Conservation (phyloP, 768 basidiomycete species). For the Boletus insuetus region DNA sequence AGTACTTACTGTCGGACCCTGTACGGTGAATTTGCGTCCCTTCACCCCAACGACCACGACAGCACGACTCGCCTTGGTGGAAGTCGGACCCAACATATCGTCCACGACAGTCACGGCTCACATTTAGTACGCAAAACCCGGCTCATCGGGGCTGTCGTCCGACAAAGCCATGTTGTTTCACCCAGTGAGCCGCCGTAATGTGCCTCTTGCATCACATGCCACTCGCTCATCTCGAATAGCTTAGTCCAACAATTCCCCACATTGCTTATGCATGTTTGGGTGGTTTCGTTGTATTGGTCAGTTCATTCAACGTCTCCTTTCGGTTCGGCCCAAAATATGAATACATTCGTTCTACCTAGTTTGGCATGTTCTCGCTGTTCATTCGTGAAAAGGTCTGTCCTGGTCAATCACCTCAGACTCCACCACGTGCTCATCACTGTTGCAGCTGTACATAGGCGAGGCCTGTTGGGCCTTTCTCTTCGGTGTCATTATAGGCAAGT, state of each 20-base stretch:
- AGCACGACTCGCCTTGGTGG: slow-evolving; percentile 1
- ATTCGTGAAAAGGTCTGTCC: slow-evolving; percentile 74
- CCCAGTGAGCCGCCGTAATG: slow-evolving; percentile 38
- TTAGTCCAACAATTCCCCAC: slow-evolving; percentile 63
- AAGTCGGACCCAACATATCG: not conserved
- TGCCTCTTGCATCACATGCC: not conserved
- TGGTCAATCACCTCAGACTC: not conserved
- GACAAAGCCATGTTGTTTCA: slow-evolving; percentile 45
- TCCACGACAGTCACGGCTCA: slow-evolving; percentile 3
- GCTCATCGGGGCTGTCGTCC: not conserved
- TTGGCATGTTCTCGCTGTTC: slow-evolving; percentile 93
- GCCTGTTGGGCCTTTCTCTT: slow-evolving; percentile 94
- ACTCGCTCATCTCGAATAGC: slow-evolving; percentile 10
- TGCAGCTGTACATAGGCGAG: slow-evolving; percentile 88
- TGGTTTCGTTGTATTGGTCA: slow-evolving; percentile 74
- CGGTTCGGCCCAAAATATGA: not conserved
- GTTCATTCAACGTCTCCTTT: slow-evolving; percentile 20
- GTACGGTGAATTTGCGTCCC: too few relatives aligned
- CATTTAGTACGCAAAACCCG: not conserved
- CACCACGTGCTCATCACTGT: slow-evolving; percentile 3
- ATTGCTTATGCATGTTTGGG: slow-evolving; percentile 78
- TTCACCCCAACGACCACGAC: not conserved
- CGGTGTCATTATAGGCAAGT: slow-evolving; percentile 82
- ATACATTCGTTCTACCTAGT: slow-evolving; percentile 41
- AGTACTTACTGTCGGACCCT: too few relatives aligned